These are phyloP conservation scores for Primulina huaijiensis DNA, from an alignment of 257 asterid genomes.

Conservation along the genomic window DNA sequence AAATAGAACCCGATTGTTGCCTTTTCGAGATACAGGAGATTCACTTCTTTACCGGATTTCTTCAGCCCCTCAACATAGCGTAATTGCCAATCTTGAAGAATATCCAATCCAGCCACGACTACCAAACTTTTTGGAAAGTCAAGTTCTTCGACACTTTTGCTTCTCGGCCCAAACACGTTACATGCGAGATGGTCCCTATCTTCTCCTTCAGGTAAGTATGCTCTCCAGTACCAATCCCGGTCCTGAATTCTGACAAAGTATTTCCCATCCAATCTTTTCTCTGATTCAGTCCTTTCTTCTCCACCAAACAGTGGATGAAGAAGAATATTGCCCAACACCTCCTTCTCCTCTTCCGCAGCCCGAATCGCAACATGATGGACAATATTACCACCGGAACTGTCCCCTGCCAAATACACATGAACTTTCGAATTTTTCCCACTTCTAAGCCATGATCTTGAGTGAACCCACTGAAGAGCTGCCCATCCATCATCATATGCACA, in stretches of 20 bases:
- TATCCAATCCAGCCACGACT: slow-evolving; percentile 45
- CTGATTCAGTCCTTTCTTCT: slow-evolving; percentile 36
- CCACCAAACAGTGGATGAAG: slow-evolving; percentile 49
- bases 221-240: slow-evolving; percentile 54
- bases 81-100: slow-evolving; percentile 49
- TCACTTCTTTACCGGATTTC: slow-evolving; percentile 38
- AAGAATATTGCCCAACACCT: slow-evolving; percentile 39
- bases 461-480: slow-evolving; percentile 45
- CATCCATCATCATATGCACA: slow-evolving; percentile 49
- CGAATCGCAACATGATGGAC: slow-evolving; percentile 34
- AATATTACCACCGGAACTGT: slow-evolving; percentile 49
- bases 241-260: slow-evolving; percentile 44
- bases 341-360: slow-evolving; percentile 37
- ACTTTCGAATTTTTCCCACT: slow-evolving; percentile 39
- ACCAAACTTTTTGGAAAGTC: slow-evolving; percentile 37
- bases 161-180: slow-evolving; percentile 44
- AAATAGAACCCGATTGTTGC: slow-evolving; percentile 51
- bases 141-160: slow-evolving; percentile 27
- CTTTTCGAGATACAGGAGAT: slow-evolving; percentile 35
- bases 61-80: slow-evolving; percentile 39
- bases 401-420: slow-evolving; percentile 40
- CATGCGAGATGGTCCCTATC: slow-evolving; percentile 49
- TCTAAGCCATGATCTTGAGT: slow-evolving; percentile 36
- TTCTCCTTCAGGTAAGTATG: slow-evolving; percentile 44
- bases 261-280: slow-evolving; percentile 36